Evolutionary conservation across 1,139 yeast genomes (phyloP).

Genomic region (Petasospora fabianii): DNA sequence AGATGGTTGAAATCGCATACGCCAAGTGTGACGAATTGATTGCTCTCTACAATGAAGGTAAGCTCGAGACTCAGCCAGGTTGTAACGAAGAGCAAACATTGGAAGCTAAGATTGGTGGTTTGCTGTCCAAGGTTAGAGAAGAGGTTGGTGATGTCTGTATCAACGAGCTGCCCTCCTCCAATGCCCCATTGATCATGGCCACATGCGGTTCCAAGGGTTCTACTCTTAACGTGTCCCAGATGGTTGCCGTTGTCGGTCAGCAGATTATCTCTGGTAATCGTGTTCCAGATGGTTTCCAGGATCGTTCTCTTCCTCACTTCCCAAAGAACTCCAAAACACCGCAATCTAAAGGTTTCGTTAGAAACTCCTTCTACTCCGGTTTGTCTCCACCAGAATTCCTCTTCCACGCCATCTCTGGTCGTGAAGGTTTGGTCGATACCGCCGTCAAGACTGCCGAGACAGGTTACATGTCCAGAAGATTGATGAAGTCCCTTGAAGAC

Average conservation of each 20-base stretch:
- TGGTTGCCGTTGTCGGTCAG: conserved; percentile 99
- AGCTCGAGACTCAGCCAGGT: conserved; percentile 97
- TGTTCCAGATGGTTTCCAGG: conserved; percentile 99
- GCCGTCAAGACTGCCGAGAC: conserved; percentile 99
- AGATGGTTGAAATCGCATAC: conserved; percentile 88
- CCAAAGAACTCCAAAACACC: conserved; percentile 95
- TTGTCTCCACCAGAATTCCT: conserved; percentile 94
- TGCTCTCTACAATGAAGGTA: conserved; percentile 74
- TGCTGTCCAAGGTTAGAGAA: conserved; percentile 94
- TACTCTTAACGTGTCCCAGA: conserved; percentile 94
- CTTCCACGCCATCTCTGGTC: conserved; percentile 98
- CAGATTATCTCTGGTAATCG: conserved; percentile 98
- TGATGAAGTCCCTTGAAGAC: conserved; percentile 98
- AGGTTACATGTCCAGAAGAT: conserved; percentile 97
- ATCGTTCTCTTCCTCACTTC: conserved; percentile 96
- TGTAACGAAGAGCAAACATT: conserved; percentile 97
- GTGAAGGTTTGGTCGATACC: conserved; percentile 99
- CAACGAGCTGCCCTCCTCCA: conserved; percentile 79
- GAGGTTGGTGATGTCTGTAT: conserved; percentile 99
- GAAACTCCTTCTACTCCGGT: conserved; percentile 93
- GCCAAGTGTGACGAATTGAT: conserved; percentile 89
- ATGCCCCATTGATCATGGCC: conserved; percentile 98
- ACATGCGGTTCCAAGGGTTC: conserved; percentile 99
- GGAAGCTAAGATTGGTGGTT: conserved; percentile 96
- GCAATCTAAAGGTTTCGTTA: conserved; percentile 94